Base-by-base conservation (phyloP, 2,329 filamentous ascomycete genomes). In the Neoarthrinium moseri region DNA sequence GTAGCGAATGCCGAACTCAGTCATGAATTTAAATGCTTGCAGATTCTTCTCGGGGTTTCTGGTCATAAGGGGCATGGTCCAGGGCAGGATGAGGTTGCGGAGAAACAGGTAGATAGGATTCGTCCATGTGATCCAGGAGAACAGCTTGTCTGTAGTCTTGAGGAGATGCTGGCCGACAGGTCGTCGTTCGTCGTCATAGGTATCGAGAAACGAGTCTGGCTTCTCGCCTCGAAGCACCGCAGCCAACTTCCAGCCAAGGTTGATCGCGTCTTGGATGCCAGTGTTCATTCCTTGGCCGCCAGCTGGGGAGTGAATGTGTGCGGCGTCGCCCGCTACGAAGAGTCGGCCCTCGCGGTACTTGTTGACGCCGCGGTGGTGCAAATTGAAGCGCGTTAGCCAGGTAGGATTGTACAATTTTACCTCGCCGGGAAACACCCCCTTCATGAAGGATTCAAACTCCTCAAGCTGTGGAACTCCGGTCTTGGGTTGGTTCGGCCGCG, bases 241-340 rank as follows among this genome's bases (percentile, higher is more conserved):
- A 0, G 72, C 69, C 3, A 81, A 62, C 52, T 81, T 81, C 76
- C 77, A 81, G 18, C 71, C 72, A 0, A 81, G 62, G 46, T 81
- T 80, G 23, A 74, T 64, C 1, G 74, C 71, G 46, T 81, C 77
- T 20, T 75, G 72, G 17, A 81, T 68, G 0, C 77, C 77, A 0
- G 75, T 75, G 54, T 82, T 81, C 73, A 82, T 76, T 1, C 79
- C 79, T 54, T 80, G 78, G 0, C 75, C 80, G 2, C 77, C 79
- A 0, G 73, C 71, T 0, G 76, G 76, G 29, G 68, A 76, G 49
- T 81, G 77, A 11, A 77, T 77, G 48, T 83, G 78, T 2, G 75
- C 76, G 5, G 78, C 77, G 46, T 83, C 80, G 12, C 79, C 78
- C 2, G 74, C 77, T 0, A 83, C 61, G 35, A 82, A 74, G 3